A percentile compares a stretch with the other conserved stretches of the same genome.
phyloP scores from a whole-genome alignment of 352 stramenopile genomes.

The Pythium brachiatum region DNA sequence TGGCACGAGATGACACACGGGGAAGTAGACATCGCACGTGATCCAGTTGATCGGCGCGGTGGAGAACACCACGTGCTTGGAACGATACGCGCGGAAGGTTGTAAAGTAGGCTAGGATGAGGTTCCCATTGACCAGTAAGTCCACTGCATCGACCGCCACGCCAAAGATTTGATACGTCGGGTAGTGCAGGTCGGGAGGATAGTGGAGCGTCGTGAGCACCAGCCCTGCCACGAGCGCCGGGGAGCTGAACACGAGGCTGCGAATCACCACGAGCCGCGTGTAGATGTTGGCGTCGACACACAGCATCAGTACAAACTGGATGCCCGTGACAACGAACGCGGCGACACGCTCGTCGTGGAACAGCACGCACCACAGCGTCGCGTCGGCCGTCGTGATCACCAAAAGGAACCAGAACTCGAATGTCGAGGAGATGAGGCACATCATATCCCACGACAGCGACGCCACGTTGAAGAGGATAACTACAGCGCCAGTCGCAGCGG shows the following conservation, averaged over 20 bases:
- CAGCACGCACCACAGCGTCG: not conserved
- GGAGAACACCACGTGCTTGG: constrained; percentile 1
- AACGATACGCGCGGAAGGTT: not conserved
- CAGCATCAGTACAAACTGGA: not conserved
- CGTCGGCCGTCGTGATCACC: not conserved
- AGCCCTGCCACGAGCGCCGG: not conserved
- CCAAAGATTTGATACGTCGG: not conserved
- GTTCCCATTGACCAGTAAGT: not conserved
- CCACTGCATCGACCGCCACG: not conserved
- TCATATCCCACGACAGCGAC: constrained; percentile 7
- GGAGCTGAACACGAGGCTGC: not conserved
- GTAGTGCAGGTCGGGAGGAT: not conserved
- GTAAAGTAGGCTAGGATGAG: constrained; percentile 3
- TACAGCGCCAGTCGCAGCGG: not conserved
- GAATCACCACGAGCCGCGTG: not conserved
- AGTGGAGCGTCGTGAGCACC: not conserved
- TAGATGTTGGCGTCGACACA: constrained; percentile 4
- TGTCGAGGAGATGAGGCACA: not conserved
- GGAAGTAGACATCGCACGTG: not conserved
- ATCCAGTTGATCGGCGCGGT: not conserved
- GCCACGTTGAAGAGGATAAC: not conserved
- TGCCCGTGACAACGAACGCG: not conserved
- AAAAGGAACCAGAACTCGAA: constrained; percentile 15
- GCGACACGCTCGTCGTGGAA: not conserved
- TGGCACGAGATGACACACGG: not conserved